phyloP scores from a whole-genome alignment of 495 filamentous ascomycete genomes.

The Neurospora sp. region DNA sequence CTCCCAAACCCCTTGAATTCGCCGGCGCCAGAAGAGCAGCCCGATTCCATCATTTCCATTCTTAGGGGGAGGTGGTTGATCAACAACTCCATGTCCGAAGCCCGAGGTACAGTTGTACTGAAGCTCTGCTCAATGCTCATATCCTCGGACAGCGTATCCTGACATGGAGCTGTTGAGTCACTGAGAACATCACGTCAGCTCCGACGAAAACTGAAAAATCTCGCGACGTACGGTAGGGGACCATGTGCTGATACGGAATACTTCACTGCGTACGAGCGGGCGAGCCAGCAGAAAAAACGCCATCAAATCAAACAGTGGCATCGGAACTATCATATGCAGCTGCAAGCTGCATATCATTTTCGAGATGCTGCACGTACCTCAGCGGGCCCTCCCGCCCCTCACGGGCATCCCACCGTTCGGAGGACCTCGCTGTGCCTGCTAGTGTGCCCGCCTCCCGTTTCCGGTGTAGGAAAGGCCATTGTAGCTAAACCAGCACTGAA shows the following conservation, averaged over 20 bases:
- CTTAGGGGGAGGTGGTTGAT: not conserved
- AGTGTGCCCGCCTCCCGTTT: not conserved
- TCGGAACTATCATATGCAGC: not conserved
- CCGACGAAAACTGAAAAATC: not conserved
- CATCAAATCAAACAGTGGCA: not conserved
- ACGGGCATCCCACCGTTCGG: not conserved
- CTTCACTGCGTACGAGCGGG: not conserved
- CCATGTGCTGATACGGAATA: not conserved
- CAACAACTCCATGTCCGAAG: not conserved
- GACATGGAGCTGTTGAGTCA: not conserved
- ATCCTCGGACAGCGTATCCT: not conserved
- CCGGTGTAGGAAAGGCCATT: not conserved
- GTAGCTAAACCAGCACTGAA: not conserved
- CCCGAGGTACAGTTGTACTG: not conserved
- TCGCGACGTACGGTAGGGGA: not conserved
- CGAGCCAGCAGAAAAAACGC: not conserved
- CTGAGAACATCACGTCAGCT: not conserved
- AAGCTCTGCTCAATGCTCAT: not conserved
- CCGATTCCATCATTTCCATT: not conserved
- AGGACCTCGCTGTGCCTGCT: not conserved
- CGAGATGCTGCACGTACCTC: not conserved
- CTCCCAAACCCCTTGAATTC: not conserved
- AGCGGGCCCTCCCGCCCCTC: not conserved
- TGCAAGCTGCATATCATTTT: slow-evolving; percentile 1
- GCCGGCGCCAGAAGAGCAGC: not conserved